Evolutionary conservation across 2,329 filamentous ascomycete genomes (phyloP), one percentile per base, ranked within the genome.

Genomic region (Aspergillus novoparasiticus): DNA sequence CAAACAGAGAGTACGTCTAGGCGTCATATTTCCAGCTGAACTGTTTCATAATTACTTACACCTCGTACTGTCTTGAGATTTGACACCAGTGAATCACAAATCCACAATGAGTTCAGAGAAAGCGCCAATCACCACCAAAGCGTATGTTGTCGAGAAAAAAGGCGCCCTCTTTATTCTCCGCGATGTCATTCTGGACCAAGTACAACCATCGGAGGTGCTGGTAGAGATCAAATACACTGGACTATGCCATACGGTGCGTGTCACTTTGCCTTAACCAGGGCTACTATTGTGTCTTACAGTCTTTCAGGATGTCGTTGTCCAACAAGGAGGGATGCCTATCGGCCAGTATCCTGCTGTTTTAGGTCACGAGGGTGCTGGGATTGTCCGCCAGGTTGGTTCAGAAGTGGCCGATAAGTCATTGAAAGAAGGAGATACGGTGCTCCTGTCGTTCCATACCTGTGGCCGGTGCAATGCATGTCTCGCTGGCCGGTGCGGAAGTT

Each of bases 191-290:
- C 54, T 75, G 23, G 69, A 74, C 60, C 68, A 71, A 65, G 66
- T 72, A 53, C 61, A 66, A 34, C 57, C 64, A 10, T 66, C 75
- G 57, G 76, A 79, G 63, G 71, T 77, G 1, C 64, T 79, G 2
- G 69, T 79, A 16, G 71, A 77, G 57, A 77, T 79, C 66, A 76
- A 73, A 61, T 75, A 72, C 30, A 75, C 75, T 0, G 76, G 76
- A 1, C 58, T 79, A 21, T 78, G 77, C 55, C 71, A 75, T 43
- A 74, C 71, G 26, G 72, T 74, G 64, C 39, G 68, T 59, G 14
- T 39, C 36, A 14, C 5, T 6, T 16, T 16, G 14, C 36, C 36
- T 6, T 39, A 16, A 14, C 36, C 12, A 39, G 5, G 4, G 14
- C 5, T 39, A 16, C 12, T 6, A 39, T 14, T 16, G 14, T 39